A percentile compares a stretch with the other conserved stretches of the same genome.
These are phyloP conservation scores for Prunus fruticosa DNA, from an alignment of 306 rosid genomes.

Conservation along the genomic window DNA sequence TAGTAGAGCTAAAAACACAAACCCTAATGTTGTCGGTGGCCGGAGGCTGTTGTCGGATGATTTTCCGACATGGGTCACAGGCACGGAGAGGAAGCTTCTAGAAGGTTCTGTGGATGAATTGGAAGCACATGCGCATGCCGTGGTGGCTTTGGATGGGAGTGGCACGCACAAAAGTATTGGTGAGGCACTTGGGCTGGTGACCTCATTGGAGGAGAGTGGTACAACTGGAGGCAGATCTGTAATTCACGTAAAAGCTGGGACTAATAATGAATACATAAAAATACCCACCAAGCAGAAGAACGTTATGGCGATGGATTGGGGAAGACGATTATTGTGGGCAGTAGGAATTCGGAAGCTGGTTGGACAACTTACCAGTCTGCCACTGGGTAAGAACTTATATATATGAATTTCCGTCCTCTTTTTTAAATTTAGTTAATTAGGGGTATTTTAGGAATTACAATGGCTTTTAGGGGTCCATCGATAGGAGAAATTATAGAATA, in stretches of 20 bases:
- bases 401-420: neutral
- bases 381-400: slow-evolving; percentile 21
- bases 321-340: slow-evolving; percentile 25
- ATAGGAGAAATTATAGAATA: too few species aligned
- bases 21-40: neutral
- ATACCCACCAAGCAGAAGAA: slow-evolving; percentile 31
- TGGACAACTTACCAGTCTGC: slow-evolving; percentile 33
- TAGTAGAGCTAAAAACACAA: neutral
- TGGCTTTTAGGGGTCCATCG: too few species aligned
- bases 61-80: slow-evolving; percentile 30
- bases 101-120: slow-evolving; percentile 23
- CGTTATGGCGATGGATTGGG: slow-evolving; percentile 40
- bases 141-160: slow-evolving; percentile 43
- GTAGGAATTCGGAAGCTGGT: slow-evolving; percentile 22
- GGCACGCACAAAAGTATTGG: slow-evolving; percentile 29
- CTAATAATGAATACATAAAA: slow-evolving; percentile 26
- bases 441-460: too few species aligned
- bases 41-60: slow-evolving; percentile 10
- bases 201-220: slow-evolving; percentile 2
- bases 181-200: slow-evolving; percentile 19
- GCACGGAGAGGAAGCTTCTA: slow-evolving; percentile 30
- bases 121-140: slow-evolving; percentile 23
- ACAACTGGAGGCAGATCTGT: slow-evolving; percentile 26
- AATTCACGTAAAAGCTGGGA: slow-evolving; percentile 30
- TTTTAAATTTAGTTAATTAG: too few species aligned